Percentiles rank a stretch among this genome's conserved stretches.
phyloP scores from a whole-genome alignment of 2,329 filamentous ascomycete species.

The Coniella vitis region DNA sequence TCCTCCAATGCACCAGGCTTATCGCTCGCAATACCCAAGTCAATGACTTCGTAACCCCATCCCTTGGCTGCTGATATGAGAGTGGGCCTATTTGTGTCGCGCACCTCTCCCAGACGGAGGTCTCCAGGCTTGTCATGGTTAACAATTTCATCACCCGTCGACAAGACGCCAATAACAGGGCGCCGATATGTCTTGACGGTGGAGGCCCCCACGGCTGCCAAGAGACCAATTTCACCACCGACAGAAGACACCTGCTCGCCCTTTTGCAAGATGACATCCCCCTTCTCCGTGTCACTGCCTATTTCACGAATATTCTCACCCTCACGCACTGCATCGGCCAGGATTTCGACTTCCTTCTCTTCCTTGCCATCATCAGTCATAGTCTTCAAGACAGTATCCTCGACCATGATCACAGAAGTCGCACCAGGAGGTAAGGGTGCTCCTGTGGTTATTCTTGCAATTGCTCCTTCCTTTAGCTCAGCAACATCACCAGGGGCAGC shows the following conservation, averaged over 20 bases:
- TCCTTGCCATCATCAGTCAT: conserved; percentile 75
- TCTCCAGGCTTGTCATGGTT: conserved; percentile 57
- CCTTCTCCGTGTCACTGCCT: conserved; percentile 75
- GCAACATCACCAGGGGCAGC: conserved; percentile 65
- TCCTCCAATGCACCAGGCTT: conserved; percentile 68
- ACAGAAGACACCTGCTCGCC: conserved; percentile 80
- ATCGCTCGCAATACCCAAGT: conserved; percentile 80
- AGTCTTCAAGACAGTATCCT: conserved; percentile 74
- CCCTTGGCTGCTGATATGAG: conserved; percentile 70
- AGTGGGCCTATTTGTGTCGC: conserved; percentile 88
- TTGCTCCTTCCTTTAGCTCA: conserved; percentile 62
- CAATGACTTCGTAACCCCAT: conserved; percentile 71
- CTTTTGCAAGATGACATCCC: conserved; percentile 62
- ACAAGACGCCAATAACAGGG: conserved; percentile 78
- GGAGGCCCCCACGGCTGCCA: conserved; percentile 74
- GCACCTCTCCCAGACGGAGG: conserved; percentile 73
- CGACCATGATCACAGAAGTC: conserved; percentile 92
- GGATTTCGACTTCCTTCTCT: conserved; percentile 81
- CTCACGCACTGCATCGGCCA: conserved; percentile 65
- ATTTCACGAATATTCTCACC: conserved; percentile 89
- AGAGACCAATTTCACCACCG: conserved; percentile 84
- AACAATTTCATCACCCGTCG: conserved; percentile 92
- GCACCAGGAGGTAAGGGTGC: conserved; percentile 84
- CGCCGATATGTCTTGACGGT: conserved; percentile 67
- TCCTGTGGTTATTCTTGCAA: conserved; percentile 89